A percentile compares a stretch with the other conserved stretches of the same genome.
Conservation (phyloP, 2,329 filamentous ascomycete species). For the Emmonsiellopsis sp. region DNA sequence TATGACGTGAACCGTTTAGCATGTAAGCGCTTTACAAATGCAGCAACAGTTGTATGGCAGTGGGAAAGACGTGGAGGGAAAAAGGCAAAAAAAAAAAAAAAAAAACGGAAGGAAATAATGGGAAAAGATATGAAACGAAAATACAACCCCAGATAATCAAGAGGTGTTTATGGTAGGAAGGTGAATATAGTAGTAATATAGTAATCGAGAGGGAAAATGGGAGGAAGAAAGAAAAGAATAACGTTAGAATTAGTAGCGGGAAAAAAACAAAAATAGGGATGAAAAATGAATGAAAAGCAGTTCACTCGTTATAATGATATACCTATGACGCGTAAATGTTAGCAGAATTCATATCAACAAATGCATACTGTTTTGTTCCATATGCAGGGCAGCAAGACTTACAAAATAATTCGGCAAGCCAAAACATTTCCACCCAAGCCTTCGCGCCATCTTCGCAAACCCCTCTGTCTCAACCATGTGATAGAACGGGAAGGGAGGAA, state of each 20-base stretch:
- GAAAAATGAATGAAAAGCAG: not conserved
- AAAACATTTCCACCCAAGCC: slow-evolving; percentile 73
- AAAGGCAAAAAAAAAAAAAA: too few species aligned
- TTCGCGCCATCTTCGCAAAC: slow-evolving; percentile 91
- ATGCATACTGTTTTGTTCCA: not conserved
- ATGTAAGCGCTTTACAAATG: too few species aligned
- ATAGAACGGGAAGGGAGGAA: slow-evolving; percentile 92
- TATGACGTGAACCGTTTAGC: too few species aligned
- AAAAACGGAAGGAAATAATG: not conserved
- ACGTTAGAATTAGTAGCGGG: not conserved
- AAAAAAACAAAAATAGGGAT: not conserved
- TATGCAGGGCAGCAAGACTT: slow-evolving; percentile 23
- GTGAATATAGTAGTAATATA: not conserved
- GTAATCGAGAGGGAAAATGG: not conserved
- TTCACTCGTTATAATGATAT: slow-evolving; percentile 81
- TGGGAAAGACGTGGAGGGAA: too few species aligned
- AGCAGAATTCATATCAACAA: not conserved
- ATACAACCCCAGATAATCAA: not conserved
- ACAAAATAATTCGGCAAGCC: slow-evolving; percentile 98
- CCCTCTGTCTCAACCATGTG: slow-evolving; percentile 96
- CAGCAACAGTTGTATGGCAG: too few species aligned
- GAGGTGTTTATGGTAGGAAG: not conserved
- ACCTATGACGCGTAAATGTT: slow-evolving; percentile 44
- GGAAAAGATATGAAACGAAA: not conserved
- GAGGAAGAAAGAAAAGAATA: not conserved